Evolutionary conservation across 306 rosid genomes (phyloP), one percentile per base, ranked within the genome.

Genomic region (Rosa chinensis): DNA sequence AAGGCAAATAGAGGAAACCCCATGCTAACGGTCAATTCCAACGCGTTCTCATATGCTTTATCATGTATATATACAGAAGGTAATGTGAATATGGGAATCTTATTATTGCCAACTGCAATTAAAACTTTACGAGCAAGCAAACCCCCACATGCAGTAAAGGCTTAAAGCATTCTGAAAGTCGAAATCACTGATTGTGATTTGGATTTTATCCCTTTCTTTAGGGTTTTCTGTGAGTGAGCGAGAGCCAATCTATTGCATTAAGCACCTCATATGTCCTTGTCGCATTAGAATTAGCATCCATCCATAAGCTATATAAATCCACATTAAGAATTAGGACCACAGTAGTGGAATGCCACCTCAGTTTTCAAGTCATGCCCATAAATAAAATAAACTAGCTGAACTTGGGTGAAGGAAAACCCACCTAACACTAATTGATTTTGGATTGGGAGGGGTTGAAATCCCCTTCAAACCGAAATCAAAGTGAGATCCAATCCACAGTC

Each of bases 231-330:
- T 78, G 78, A 17, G 79, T 25, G 86, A 84, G 66, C 58, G 58
- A 52, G 21, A 23, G 66, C 82, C 81, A 74, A 77, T 83, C 50
- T 71, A 77, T 66, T 66, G 71, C 47, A 0, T 66, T 71, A 74
- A 76, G 78, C 88, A 82, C 88, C 86, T 78, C 89, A 77, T 47
- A 66, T 20, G 58, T 84, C 83, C 17, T 50, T 81, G 91, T 87
- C 91, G 62, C 81, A 74, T 76, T 83, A 58, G 44, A 44, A 66
- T 17, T 20, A 66, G 6, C 1, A 66, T 8, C 23, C 70, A 17
- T 39, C 72, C 14, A 45, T 32, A 18, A 17, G 21, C 14, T 12
- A 25, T 23, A 0, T 32, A 8, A 8, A 74, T 56, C 77, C 5
- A 39, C 49, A 73, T 52, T 73, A 18, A 17, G 32, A 58, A 14